Percentiles rank a stretch among this genome's conserved stretches.
Evolutionary conservation across 2,329 filamentous ascomycete genomes (phyloP).

Genomic region (Xylaria digitata): DNA sequence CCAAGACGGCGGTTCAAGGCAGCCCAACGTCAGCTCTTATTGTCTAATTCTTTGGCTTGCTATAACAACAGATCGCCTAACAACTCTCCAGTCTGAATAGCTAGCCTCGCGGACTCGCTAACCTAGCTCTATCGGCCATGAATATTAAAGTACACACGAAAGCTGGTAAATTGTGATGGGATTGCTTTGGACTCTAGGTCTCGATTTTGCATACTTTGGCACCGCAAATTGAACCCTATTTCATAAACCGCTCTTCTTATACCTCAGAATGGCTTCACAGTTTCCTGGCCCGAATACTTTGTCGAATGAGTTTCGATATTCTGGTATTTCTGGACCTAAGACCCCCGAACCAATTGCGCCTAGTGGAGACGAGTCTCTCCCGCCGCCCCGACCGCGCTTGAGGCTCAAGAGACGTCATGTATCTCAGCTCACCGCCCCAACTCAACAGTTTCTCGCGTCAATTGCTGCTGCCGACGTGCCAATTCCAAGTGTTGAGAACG

Average conservation of each 20-base stretch:
- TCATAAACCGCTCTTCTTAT: conserved; percentile 15
- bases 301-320: conserved; percentile 56
- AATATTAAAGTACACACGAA: conserved; percentile 22
- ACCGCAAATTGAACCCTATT: conserved; percentile 19
- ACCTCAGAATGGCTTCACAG: conserved; percentile 55
- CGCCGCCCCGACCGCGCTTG: conserved; percentile 65
- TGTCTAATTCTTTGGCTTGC: conserved; percentile 1
- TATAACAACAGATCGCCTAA: conserved; percentile 18
- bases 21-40: conserved; percentile 14
- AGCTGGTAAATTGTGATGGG: conserved; percentile 37
- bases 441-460: conserved; percentile 74
- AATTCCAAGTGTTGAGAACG: conserved; percentile 71
- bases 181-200: conserved; percentile 30
- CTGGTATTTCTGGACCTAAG: conserved; percentile 54
- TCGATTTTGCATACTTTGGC: conserved; percentile 30
- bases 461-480: conserved; percentile 73
- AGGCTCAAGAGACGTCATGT: conserved; percentile 66
- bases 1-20: conserved; percentile 7
- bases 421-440: conserved; percentile 66
- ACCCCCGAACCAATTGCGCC: conserved; percentile 64
- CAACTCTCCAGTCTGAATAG: conserved; percentile 20
- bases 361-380: conserved; percentile 53
- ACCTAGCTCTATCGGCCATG: conserved; percentile 27
- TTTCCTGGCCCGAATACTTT: conserved; percentile 59
- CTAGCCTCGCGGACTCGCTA: conserved; percentile 2